Conservation (phyloP, 2,329 filamentous ascomycete genomes). For the Fusarium coicis region DNA sequence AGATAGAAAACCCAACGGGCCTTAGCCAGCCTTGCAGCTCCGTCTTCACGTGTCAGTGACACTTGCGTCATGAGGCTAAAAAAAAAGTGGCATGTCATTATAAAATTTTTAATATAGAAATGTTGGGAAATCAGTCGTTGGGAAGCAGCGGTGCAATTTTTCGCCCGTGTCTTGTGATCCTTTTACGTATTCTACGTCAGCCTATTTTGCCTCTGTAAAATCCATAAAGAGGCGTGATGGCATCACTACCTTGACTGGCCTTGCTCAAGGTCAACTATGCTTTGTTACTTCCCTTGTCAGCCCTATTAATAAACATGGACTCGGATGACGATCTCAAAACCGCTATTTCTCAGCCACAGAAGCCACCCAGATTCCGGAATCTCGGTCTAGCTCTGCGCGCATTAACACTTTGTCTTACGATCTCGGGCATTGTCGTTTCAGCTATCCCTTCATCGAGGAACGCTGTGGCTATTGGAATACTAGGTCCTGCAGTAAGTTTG, state of each 20-base stretch:
- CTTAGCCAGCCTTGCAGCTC: neutral
- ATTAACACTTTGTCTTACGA: neutral
- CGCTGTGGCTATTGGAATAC: neutral
- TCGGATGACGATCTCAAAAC: neutral
- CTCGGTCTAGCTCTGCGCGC: neutral
- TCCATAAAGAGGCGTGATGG: neutral
- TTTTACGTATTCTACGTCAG: neutral
- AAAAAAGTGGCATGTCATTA: neutral
- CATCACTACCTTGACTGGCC: accelerated
- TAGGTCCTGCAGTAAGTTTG: neutral
- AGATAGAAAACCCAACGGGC: neutral
- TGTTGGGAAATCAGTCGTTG: neutral
- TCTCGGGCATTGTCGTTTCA: neutral
- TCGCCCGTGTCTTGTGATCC: neutral
- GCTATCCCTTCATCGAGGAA: neutral
- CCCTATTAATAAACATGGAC: neutral
- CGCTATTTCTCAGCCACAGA: neutral
- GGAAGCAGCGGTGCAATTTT: neutral
- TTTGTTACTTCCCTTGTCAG: neutral
- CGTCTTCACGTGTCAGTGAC: neutral
- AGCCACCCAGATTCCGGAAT: neutral
- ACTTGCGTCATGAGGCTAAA: neutral
- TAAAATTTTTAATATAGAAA: neutral
- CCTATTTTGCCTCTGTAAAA: neutral
- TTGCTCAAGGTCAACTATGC: neutral